Percentiles rank a stretch among this genome's conserved stretches.
Conservation (phyloP, 495 filamentous ascomycete species). For the Neurospora discreta region DNA sequence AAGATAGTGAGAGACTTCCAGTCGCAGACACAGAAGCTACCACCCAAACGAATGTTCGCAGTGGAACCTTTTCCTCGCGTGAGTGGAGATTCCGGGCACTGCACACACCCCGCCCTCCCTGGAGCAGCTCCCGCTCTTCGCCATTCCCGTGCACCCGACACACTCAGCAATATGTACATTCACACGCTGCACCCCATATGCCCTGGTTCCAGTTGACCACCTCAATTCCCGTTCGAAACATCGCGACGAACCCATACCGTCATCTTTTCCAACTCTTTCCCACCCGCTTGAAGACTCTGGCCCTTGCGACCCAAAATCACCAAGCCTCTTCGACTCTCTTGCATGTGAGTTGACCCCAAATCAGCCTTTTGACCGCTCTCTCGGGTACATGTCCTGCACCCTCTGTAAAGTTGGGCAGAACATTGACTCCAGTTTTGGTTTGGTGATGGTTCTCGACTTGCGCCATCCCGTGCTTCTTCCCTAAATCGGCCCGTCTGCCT, state of each 20-base stretch:
- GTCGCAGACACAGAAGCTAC: background rate
- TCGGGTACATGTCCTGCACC: slow-evolving; percentile 5
- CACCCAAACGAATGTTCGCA: background rate
- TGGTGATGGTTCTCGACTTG: background rate
- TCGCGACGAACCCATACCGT: background rate
- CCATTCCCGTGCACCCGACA: too few relatives aligned
- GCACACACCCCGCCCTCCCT: too few relatives aligned
- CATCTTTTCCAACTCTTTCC: background rate
- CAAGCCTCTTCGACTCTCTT: background rate
- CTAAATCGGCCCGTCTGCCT: background rate
- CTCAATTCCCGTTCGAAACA: background rate
- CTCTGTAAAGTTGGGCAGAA: background rate
- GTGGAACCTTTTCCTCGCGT: too few relatives aligned
- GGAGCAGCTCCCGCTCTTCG: too few relatives aligned
- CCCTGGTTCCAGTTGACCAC: background rate
- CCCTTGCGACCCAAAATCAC: background rate
- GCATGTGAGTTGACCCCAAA: slow-evolving; percentile 4
- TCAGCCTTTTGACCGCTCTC: slow-evolving; percentile 7
- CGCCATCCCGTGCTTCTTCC: background rate
- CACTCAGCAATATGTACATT: too few relatives aligned
- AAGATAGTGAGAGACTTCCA: background rate
- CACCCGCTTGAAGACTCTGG: background rate
- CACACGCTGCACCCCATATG: too few relatives aligned
- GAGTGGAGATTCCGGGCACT: too few relatives aligned
- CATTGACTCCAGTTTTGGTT: background rate